phyloP scores from a whole-genome alignment of 345 rosid genomes.

The Salix caprea region DNA sequence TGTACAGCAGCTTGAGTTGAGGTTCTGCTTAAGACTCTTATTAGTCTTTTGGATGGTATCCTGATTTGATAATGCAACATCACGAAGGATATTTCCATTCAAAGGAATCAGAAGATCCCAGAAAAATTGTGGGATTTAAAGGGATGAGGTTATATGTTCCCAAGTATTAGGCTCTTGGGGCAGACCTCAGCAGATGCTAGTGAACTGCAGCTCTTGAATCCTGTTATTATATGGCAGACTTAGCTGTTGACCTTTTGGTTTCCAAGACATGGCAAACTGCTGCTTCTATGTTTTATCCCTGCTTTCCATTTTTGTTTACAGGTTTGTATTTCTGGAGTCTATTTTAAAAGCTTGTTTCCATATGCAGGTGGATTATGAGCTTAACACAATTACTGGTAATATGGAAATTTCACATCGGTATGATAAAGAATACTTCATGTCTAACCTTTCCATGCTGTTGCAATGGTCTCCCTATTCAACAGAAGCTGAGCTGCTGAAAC shows the following conservation, averaged over 20 bases:
- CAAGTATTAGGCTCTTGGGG: not conserved
- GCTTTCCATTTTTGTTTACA: not conserved
- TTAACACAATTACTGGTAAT: constrained; percentile 34
- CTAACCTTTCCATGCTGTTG: constrained; percentile 68
- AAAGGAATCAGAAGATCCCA: not conserved
- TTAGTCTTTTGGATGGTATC: not conserved
- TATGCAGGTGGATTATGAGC: constrained; percentile 75
- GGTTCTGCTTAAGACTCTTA: not conserved
- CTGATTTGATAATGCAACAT: not conserved
- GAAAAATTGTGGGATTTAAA: not conserved
- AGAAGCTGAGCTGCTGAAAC: constrained; percentile 84
- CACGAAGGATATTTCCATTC: no score
- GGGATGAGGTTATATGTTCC: no score
- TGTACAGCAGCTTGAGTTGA: not conserved
- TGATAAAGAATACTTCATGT: constrained; percentile 49
- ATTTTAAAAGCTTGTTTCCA: not conserved
- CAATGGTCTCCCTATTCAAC: constrained; percentile 90
- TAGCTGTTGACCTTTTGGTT: not conserved
- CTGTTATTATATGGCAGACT: not conserved
- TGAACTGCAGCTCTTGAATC: not conserved
- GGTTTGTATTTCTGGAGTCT: not conserved
- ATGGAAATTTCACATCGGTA: constrained; percentile 35
- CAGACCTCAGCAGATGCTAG: not conserved
- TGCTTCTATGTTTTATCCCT: not conserved
- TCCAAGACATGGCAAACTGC: not conserved